Evolutionary conservation across 306 rosid species (phyloP).

Genomic region (Vigna angularis): DNA sequence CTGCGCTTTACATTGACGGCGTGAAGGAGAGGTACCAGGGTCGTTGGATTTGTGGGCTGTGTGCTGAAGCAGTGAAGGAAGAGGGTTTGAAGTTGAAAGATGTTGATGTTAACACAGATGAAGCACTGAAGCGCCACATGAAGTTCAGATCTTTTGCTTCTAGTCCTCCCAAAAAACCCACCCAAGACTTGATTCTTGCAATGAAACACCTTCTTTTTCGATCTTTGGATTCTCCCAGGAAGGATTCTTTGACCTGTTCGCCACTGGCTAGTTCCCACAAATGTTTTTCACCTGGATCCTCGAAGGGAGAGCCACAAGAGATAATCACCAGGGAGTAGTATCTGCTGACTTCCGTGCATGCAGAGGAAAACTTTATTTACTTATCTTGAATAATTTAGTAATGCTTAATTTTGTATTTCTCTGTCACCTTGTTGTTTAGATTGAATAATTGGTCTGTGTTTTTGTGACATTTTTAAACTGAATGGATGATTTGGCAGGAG

Average conservation of each 20-base stretch:
- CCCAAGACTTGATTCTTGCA: slow-evolving; percentile 60
- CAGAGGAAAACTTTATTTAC: neutral
- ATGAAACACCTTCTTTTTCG: slow-evolving; percentile 72
- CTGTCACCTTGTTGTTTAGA: neutral
- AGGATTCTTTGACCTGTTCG: slow-evolving; percentile 32
- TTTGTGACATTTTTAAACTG: slow-evolving; percentile 39
- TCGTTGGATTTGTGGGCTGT: slow-evolving; percentile 89
- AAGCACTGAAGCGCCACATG: slow-evolving; percentile 69
- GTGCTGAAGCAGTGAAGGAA: slow-evolving; percentile 78
- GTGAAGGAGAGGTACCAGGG: slow-evolving; percentile 71
- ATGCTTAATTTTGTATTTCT: slow-evolving; percentile 9
- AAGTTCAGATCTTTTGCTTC: slow-evolving; percentile 60
- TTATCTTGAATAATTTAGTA: neutral
- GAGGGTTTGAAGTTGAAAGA: slow-evolving; percentile 52
- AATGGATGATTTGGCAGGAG: slow-evolving; percentile 31
- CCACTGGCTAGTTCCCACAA: slow-evolving; percentile 53
- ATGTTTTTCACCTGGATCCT: slow-evolving; percentile 51
- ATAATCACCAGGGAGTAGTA: neutral
- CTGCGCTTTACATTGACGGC: slow-evolving; percentile 56
- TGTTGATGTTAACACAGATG: slow-evolving; percentile 48
- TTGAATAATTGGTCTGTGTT: slow-evolving; percentile 9
- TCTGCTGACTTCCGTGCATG: neutral
- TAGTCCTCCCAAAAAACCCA: slow-evolving; percentile 55
- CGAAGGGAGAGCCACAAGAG: slow-evolving; percentile 14
- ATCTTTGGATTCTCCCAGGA: slow-evolving; percentile 59